Evolutionary conservation across 495 filamentous ascomycete genomes (phyloP), one percentile per base, ranked within the genome.

Genomic region (Bacidia gigantensis): DNA sequence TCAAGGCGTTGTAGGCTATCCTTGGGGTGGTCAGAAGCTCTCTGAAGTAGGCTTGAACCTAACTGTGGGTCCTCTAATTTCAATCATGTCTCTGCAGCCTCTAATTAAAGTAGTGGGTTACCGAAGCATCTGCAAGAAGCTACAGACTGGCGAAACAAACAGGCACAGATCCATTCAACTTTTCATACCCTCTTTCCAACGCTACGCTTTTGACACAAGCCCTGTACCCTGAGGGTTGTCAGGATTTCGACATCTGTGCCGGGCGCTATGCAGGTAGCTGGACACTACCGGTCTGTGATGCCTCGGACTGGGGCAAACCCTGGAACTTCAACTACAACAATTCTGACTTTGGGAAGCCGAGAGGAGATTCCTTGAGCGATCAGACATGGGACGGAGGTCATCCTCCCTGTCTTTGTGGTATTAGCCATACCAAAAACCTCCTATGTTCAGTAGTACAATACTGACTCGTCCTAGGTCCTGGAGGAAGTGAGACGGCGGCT

Each of bases 261-360:
- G 22, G 26, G 12, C 7, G 32, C 12, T 51, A 51, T 25, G 29
- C 49, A 3, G 49, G 49, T 17, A 51, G 49, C 49, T 51, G 49
- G 49, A 42, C 48, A 12, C 10, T 51, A 11, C 49, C 49, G n/a
- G 49, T 51, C 0, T 41, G 29, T 20, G 17, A 51, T 25, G 49
- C 49, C 18, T 51, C 29, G 10, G 12, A 2, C 18, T 41, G 29
- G 49, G 49, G 49, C 18, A 11, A n/a, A 11, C 18, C 11, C 20
- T 41, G 49, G 32, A 42, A 43, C 22, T 2, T 3, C 1, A 29
- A 51, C 18, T 51, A 51, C 14, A 51, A 21, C 42, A 1, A 51
- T 12, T 3, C 18, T 17, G 47, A 5, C n/a, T 18, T 32, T 17
- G 44, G 25, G 1, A 12, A 12, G 14, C 20, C 3, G 12, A 20